A percentile compares a stretch with the other conserved stretches of the same genome.
phyloP scores from a whole-genome alignment of 2,329 filamentous ascomycete species.

The Annulohypoxylon truncatum region DNA sequence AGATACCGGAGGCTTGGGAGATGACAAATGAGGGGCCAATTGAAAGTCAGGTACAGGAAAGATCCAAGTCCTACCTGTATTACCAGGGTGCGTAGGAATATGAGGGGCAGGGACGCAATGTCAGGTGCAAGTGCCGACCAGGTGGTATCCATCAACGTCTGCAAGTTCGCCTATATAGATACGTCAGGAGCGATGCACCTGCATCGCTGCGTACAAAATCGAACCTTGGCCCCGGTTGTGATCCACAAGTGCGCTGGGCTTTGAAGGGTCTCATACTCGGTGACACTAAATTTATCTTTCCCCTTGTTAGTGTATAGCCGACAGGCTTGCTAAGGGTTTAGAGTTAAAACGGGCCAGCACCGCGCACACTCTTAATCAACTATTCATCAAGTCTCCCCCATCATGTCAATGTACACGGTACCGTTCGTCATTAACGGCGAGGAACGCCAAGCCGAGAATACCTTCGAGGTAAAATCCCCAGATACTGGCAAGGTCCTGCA shows the following conservation, averaged over 20 bases:
- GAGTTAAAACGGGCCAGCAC: constrained; percentile 14
- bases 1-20: constrained; percentile 21
- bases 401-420: constrained; percentile 49
- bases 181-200: constrained; percentile 1
- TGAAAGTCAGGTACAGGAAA: not conserved
- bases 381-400: constrained; percentile 18
- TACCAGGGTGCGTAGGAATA: constrained; percentile 24
- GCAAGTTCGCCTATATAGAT: not conserved
- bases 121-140: constrained; percentile 6
- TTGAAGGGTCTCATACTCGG: constrained; percentile 11
- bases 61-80: not conserved
- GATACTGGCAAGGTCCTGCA: constrained; percentile 63
- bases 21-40: constrained; percentile 25
- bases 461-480: constrained; percentile 69
- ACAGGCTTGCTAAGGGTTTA: constrained; percentile 9
- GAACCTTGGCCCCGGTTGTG: not conserved
- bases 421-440: constrained; percentile 59
- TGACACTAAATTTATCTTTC: constrained; percentile 1
- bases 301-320: constrained; percentile 22
- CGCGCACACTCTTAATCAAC: constrained; percentile 3
- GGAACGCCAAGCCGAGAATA: constrained; percentile 59
- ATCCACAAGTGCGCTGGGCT: constrained; percentile 10
- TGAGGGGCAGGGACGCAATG: constrained; percentile 32
- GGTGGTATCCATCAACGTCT: not conserved
- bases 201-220: constrained; percentile 1